Evolutionary conservation across 352 stramenopile genomes (phyloP), one percentile per base, ranked within the genome.

Genomic region (Phytopythium litorale): DNA sequence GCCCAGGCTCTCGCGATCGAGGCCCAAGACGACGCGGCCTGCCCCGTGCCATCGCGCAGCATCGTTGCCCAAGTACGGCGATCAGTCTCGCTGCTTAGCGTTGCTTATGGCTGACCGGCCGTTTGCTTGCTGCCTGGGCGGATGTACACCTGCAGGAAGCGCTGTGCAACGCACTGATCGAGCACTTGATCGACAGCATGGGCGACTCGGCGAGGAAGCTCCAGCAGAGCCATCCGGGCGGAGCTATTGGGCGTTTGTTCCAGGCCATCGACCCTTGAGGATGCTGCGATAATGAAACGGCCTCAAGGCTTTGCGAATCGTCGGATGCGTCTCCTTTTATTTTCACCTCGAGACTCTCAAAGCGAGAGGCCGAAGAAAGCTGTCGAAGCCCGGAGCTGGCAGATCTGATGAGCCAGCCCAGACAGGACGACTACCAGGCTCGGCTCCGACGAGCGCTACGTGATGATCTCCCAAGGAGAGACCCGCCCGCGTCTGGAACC

Each of bases 41-140:
- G 79, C 35, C 84, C 83, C 32, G 81, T 94, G 40, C 86, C 86
- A 4, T 86, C 83, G 1, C 85, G 84, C 46, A 92, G 83, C 58
- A 92, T 94, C 33, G 65, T 94, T 23, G 80, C 84, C 15, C 86
- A 92, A 76, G 83, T 90, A 60, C 3, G 38, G 35, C 35, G 9
- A 40, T 40, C 35, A 16, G 35, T 6, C 35, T 40, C 28, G 5
- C 7, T 40, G 7, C 12, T 15, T 15, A 40, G 12, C 3, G 35
- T 40, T 11, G 8, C 35, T 3, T 15, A 2, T 15, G 12, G 2
- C 35, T 40, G 28, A 42, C 51, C 2, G 5, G 21, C 23, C 59
- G n/a, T 30, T 56, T 58, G 18, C 15, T 42, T 56, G n/a, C 18
- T 53, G 35, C 21, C 52, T 35, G 23, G 8, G 48, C 21, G 48